Percentiles rank a stretch among this genome's conserved stretches.
phyloP scores from a whole-genome alignment of 352 stramenopile species.

The Phytopythium montanum region DNA sequence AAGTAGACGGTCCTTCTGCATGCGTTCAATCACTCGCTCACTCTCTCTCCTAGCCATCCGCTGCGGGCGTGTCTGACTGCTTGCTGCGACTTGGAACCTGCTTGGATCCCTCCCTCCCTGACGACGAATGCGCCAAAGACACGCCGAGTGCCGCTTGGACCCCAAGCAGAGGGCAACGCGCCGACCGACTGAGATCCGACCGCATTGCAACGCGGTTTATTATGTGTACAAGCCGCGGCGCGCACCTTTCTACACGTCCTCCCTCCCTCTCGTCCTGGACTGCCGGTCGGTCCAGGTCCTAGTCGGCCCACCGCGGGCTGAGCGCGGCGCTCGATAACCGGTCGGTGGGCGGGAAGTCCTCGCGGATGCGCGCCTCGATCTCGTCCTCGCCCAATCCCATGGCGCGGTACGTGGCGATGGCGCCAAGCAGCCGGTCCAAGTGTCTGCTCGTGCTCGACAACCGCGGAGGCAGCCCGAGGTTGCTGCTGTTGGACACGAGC shows the following conservation, averaged over 20 bases:
- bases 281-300: not conserved
- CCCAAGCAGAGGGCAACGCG: too few species aligned
- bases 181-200: too few species aligned
- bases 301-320: conserved; percentile 1
- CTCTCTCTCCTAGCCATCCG: too few species aligned
- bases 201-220: too few species aligned
- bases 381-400: conserved; percentile 56
- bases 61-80: too few species aligned
- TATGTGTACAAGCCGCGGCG: not conserved
- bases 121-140: too few species aligned
- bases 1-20: not conserved
- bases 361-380: conserved; percentile 59
- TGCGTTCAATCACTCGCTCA: too few species aligned
- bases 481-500: conserved; percentile 49
- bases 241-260: conserved; percentile 3
- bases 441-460: conserved; percentile 57
- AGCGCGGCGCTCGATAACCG: conserved; percentile 24
- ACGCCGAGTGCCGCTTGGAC: too few species aligned
- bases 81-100: too few species aligned
- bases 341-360: conserved; percentile 56
- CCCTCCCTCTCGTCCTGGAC: not conserved
- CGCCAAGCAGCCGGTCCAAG: conserved; percentile 52
- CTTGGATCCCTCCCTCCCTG: too few species aligned
- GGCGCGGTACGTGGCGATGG: conserved; percentile 60
- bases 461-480: conserved; percentile 46